Conservation (phyloP, 2,329 filamentous ascomycete species). For the Chaetomium olivaceum region DNA sequence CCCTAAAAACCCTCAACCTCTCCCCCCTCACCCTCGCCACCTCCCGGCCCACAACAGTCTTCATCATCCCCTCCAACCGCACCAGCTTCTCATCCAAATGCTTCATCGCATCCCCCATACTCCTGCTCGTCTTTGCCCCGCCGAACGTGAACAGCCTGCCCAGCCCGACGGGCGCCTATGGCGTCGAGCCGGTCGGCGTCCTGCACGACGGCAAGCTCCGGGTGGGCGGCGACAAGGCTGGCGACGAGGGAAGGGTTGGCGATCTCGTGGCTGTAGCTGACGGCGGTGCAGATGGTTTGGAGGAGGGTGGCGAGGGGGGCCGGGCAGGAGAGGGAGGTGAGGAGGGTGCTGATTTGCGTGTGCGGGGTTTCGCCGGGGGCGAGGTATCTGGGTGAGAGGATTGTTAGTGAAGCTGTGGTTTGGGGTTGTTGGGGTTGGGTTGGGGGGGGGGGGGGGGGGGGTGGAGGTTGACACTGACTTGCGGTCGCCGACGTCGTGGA, state of each 20-base stretch:
- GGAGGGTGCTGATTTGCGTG: constrained; percentile 53
- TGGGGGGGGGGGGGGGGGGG: background rate
- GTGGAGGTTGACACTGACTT: constrained; percentile 50
- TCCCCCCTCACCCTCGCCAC: constrained; percentile 56
- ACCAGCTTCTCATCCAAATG: constrained; percentile 79
- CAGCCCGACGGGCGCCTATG: constrained; percentile 79
- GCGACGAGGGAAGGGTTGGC: constrained; percentile 61
- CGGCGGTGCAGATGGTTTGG: constrained; percentile 71
- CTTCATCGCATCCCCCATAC: constrained; percentile 65
- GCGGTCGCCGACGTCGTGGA: constrained; percentile 87
- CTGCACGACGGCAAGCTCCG: constrained; percentile 82
- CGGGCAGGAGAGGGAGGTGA: constrained; percentile 62
- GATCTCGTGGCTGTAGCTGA: constrained; percentile 76
- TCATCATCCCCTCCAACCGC: constrained; percentile 64
- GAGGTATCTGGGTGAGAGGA: constrained; percentile 52
- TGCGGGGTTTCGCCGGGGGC: constrained; percentile 56
- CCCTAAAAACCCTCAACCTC: constrained; percentile 53
- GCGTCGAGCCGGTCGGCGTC: constrained; percentile 93
- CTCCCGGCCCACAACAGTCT: constrained; percentile 56
- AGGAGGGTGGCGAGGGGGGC: constrained; percentile 64
- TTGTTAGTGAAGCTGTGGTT: background rate
- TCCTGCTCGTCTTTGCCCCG: constrained; percentile 57
- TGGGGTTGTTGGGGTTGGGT: background rate
- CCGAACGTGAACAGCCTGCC: constrained; percentile 76
- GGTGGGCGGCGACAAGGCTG: constrained; percentile 63